Base-by-base conservation (phyloP, 331 rosid species). In the Quercus tomentella region DNA sequence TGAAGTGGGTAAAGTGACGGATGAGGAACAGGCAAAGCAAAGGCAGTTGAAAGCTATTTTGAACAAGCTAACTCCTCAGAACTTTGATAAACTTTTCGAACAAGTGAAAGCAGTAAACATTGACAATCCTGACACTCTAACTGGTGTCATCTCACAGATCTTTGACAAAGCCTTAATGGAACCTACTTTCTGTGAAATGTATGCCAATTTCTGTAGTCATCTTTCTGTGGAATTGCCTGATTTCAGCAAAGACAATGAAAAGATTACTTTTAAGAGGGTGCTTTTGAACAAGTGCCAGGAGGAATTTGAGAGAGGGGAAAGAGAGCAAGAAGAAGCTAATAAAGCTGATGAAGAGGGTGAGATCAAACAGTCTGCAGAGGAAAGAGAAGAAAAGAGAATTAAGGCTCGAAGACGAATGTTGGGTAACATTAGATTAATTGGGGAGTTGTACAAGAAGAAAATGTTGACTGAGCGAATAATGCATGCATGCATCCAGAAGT, bases 131-230 rank as follows among this genome's bases (percentile, higher is more conserved):
- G 76, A 4, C 62, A 93, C 99, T 6, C 93, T 95, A 51, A 78
- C 81, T 61, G 93, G 99, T 84, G 98, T 95, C 61, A 95, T 95
- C 86, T 89, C 97, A 60, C 99, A 95, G 87, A 95, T 95, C 33
- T 95, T 95, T 82, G 99, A 95, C 84, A 95, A 95, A 79, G 99
- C 99, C 79, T 82, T 95, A 26, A 93, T 82, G 92, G 99, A 95
- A 81, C 99, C 99, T 82, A 95, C 99, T 70, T 95, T 95, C 82
- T 93, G 99, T 90, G 99, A 95, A 86, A 93, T 95, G 99, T 95
- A 95, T 79, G 99, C 99, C 68, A 83, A 93, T 68, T 95, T 95
- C 88, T 95, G 99, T 78, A 82, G 4, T 7, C 87, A 89, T 88
- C 90, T 95, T 75, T 90, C 99, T 61, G 70, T 84, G 58, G 99